phyloP scores from a whole-genome alignment of 106 monocot species.

The Cymbidium sinense region DNA sequence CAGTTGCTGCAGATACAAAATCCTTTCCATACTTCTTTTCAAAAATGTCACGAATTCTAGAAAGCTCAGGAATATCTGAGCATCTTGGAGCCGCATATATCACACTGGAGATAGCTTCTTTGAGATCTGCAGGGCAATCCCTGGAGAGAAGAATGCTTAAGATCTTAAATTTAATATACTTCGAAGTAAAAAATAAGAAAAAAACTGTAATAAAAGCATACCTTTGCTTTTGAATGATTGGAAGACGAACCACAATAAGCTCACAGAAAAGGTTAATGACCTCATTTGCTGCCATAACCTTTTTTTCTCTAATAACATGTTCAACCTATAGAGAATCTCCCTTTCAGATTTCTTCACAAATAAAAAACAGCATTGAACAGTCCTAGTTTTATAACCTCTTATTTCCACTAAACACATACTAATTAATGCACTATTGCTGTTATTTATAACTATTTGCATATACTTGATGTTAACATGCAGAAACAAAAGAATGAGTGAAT shows the following conservation, averaged over 20 bases:
- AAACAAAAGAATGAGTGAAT: neutral
- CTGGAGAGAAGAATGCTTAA: constrained; percentile 19
- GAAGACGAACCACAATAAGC: constrained; percentile 67
- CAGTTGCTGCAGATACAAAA: constrained; percentile 78
- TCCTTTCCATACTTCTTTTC: constrained; percentile 93
- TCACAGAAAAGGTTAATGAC: constrained; percentile 95
- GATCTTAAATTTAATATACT: neutral
- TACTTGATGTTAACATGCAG: neutral
- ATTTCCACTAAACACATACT: neutral
- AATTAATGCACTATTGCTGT: neutral
- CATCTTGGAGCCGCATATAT: constrained; percentile 95
- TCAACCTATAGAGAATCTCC: constrained; percentile 55
- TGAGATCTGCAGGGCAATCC: constrained; percentile 84
- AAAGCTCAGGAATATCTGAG: constrained; percentile 91
- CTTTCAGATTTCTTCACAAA: neutral
- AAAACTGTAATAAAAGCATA: constrained; percentile 6
- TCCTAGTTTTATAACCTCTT: too few species aligned
- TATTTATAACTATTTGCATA: neutral
- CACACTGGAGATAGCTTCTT: constrained; percentile 87
- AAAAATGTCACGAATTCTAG: constrained; percentile 61
- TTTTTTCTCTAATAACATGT: constrained; percentile 92
- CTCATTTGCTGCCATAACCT: constrained; percentile 84
- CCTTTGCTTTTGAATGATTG: constrained; percentile 89
- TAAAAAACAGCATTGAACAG: neutral
- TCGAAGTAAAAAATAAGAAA: neutral